Evolutionary conservation across 306 rosid species (phyloP), one percentile per base, ranked within the genome.

Genomic region (Arachis stenosperma): DNA sequence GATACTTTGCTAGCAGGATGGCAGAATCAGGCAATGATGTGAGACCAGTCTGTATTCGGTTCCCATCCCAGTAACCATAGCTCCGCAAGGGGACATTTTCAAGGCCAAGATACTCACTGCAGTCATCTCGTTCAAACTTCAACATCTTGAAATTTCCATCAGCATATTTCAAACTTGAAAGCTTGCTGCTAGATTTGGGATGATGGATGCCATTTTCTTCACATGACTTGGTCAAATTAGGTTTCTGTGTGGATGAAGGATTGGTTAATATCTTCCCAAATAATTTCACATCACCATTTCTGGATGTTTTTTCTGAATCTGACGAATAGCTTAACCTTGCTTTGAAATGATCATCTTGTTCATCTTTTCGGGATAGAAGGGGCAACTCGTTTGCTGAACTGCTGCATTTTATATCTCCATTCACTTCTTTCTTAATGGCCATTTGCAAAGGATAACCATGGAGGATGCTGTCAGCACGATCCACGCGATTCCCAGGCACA

Each of bases 231-330:
- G 70, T 79, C 71, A 84, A 69, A 78, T 61, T 82, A 10, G 85
- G 71, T 44, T 79, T 84, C 75, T 84, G 88, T 40, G 30, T 6
- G 13, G 91, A 78, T 56, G 91, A 85, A 22, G 97, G 79, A 80
- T 81, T 83, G 61, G 88, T 87, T 2, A 92, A 87, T 81, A 95
- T 92, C 85, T 90, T 85, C 22, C 99, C 99, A 54, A 91, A 92
- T 76, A 95, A 86, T 70, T 95, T 95, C 83, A 95, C 96, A 78
- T 90, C 89, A 82, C 99, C 94, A 79, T 88, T 88, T 84, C 89
- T 77, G 78, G 86, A 70, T 22, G 86, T 79, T 66, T 83, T 83
- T 47, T 90, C 97, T 0, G 93, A 81, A 81, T 88, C 97, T 12
- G 86, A 73, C 2, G 75, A 82, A 65, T 83, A 79, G 46, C 41